These are phyloP conservation scores for Rhynchosporium secalis DNA, from an alignment of 2,329 filamentous ascomycete species.

Conservation along the genomic window DNA sequence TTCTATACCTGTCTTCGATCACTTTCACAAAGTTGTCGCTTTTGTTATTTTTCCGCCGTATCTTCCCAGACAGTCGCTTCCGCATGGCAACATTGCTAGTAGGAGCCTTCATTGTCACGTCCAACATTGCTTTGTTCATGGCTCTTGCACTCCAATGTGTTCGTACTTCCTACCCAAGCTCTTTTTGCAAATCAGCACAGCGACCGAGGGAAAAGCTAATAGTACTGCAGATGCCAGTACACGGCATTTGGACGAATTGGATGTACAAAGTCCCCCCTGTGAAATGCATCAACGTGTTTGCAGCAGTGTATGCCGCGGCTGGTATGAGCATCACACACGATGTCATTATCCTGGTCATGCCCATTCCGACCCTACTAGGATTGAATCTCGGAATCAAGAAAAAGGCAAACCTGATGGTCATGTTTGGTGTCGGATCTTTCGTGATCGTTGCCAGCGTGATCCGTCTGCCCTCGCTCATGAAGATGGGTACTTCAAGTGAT, in stretches of 20 bases:
- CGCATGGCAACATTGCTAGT: background rate
- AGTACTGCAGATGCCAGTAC: constrained; percentile 12
- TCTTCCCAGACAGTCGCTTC: constrained; percentile 15
- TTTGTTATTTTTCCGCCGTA: constrained; percentile 23
- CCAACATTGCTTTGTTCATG: constrained; percentile 12
- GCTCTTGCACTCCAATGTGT: constrained; percentile 22
- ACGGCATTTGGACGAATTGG: constrained; percentile 24
- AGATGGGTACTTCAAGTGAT: constrained; percentile 14
- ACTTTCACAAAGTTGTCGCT: constrained; percentile 22
- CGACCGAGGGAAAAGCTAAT: background rate
- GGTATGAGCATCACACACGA: constrained; percentile 19
- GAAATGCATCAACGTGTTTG: constrained; percentile 19
- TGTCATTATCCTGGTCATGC: constrained; percentile 19
- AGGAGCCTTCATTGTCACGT: constrained; percentile 11
- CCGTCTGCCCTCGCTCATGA: constrained; percentile 16
- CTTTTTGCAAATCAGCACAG: background rate
- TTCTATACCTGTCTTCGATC: constrained; percentile 14
- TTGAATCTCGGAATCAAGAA: constrained; percentile 15
- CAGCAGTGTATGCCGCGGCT: constrained; percentile 9
- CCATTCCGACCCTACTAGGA: constrained; percentile 16
- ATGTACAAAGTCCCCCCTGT: constrained; percentile 19
- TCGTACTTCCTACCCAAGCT: background rate
- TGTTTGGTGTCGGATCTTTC: constrained; percentile 24
- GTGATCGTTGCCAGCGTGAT: constrained; percentile 20
- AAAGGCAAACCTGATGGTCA: constrained; percentile 16